Evolutionary conservation across 495 filamentous ascomycete species (phyloP).

Genomic region (Oidiodendron maius): DNA sequence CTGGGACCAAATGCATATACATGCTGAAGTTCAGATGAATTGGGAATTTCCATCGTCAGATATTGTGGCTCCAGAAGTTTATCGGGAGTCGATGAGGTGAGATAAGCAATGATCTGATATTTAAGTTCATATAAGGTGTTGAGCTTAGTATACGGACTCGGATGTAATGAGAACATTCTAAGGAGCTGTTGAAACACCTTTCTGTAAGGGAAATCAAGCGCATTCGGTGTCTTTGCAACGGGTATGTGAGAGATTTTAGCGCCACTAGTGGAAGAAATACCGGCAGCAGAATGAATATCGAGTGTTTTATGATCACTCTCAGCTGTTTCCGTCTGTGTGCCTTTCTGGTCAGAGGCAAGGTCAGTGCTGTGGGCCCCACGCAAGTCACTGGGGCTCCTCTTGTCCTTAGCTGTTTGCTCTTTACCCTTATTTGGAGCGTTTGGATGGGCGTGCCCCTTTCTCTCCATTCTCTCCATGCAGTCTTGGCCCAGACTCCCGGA

Average conservation of each 20-base stretch:
- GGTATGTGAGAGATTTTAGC: conserved; percentile 5
- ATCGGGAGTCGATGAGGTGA: conserved; percentile 41
- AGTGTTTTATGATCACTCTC: conserved; percentile 9
- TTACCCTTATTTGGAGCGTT: conserved; percentile 44
- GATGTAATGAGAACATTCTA: conserved; percentile 82
- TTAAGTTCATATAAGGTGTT: conserved; percentile 79
- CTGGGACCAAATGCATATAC: conserved; percentile 22
- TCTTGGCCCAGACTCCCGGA: conserved; percentile 66
- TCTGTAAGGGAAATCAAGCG: conserved; percentile 61
- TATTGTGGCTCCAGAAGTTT: conserved; percentile 14
- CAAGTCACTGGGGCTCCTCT: conserved; percentile 48
- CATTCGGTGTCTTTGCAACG: conserved; percentile 23
- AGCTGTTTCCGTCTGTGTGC: conserved; percentile 4
- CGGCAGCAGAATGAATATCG: conserved; percentile 7
- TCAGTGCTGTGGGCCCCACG: conserved; percentile 28
- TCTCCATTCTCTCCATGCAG: conserved; percentile 68
- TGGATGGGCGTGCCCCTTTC: conserved; percentile 50
- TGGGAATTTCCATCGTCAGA: conserved; percentile 25
- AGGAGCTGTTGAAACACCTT: conserved; percentile 74
- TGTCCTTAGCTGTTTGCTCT: conserved; percentile 48
- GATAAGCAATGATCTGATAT: conserved; percentile 69
- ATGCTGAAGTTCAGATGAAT: conserved; percentile 23
- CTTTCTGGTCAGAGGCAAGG: conserved; percentile 12
- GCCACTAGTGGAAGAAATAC: conserved; percentile 18
- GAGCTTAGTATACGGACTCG: conserved; percentile 82